These are phyloP conservation scores for Solanum tarijense DNA, from an alignment of 257 asterid species.

Conservation along the genomic window DNA sequence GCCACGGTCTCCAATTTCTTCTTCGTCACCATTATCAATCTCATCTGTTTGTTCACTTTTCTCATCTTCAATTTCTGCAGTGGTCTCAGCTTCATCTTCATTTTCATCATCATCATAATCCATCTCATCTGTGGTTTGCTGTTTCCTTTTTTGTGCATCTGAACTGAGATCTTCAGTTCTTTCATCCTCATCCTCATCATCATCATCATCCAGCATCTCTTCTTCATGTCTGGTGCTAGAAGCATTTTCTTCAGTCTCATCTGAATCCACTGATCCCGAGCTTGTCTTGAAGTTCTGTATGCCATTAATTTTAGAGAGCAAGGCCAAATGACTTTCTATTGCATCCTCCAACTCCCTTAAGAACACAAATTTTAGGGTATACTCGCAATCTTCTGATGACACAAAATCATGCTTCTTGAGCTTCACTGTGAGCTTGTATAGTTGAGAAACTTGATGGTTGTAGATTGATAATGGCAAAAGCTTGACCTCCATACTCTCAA, in stretches of 20 bases:
- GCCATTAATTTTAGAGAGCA: conserved; percentile 46
- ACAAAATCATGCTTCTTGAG: conserved; percentile 60
- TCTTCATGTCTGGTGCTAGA: conserved; percentile 16
- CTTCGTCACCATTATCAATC: conserved; percentile 24
- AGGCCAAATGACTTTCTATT: conserved; percentile 48
- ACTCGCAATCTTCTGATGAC: conserved; percentile 37
- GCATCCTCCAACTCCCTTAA: conserved; percentile 67
- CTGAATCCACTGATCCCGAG: conserved; percentile 21
- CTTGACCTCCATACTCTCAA: conserved; percentile 72
- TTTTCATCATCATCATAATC: conserved; percentile 64
- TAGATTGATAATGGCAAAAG: conserved; percentile 28
- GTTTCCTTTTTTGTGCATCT: conserved; percentile 54
- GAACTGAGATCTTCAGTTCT: conserved; percentile 62
- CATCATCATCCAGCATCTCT: conserved; percentile 31
- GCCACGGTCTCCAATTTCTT: conserved; percentile 16
- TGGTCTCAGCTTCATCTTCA: conserved; percentile 26
- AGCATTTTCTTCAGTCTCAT: conserved; percentile 34
- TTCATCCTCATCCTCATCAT: conserved; percentile 40
- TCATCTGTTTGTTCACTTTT: conserved; percentile 19
- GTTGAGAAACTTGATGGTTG: conserved; percentile 20
- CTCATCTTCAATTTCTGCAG: conserved; percentile 13
- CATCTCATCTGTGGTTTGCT: conserved; percentile 66
- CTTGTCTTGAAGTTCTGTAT: conserved; percentile 31
- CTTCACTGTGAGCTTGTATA: conserved; percentile 49
- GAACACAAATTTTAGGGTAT: conserved; percentile 40